Conservation (phyloP, 2,329 filamentous ascomycete genomes). For the Hymenoscyphus salicellus region DNA sequence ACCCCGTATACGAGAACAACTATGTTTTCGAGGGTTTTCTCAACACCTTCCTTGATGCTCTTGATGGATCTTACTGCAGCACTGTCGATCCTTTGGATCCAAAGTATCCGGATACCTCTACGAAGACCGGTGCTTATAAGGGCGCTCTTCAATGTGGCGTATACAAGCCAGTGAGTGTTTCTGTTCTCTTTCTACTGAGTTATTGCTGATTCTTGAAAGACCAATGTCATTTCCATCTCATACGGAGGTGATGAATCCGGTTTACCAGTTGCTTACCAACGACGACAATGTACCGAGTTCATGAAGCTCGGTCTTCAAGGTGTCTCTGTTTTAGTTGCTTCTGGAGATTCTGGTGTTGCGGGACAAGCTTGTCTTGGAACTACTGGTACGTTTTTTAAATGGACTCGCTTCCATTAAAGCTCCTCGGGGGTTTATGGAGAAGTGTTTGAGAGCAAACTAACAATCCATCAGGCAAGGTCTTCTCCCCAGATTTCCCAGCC, state of each 20-base stretch:
- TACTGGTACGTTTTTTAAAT: constrained; percentile 1
- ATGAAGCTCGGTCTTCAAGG: constrained; percentile 63
- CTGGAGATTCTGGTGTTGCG: constrained; percentile 51
- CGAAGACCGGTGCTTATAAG: constrained; percentile 19
- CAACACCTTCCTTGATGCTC: constrained; percentile 48
- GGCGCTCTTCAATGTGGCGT: constrained; percentile 27
- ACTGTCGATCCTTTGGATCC: constrained; percentile 16
- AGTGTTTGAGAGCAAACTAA: not conserved
- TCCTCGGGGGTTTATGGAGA: not conserved
- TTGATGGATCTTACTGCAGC: constrained; percentile 47
- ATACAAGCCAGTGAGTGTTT: constrained; percentile 35
- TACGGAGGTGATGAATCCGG: constrained; percentile 65
- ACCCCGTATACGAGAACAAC: constrained; percentile 40
- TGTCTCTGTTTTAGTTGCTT: constrained; percentile 59
- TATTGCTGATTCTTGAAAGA: constrained; percentile 21
- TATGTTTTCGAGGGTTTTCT: constrained; percentile 42
- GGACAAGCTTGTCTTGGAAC: constrained; percentile 25
- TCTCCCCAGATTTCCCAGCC: constrained; percentile 56
- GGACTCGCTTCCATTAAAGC: not conserved
- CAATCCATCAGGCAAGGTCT: constrained; percentile 17
- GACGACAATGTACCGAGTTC: constrained; percentile 59
- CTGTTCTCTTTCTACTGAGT: not conserved
- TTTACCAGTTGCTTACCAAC: constrained; percentile 58
- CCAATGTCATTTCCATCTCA: constrained; percentile 55
- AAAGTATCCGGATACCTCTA: constrained; percentile 13